Evolutionary conservation across 345 rosid genomes (phyloP).

Genomic region (Arabis alpina): DNA sequence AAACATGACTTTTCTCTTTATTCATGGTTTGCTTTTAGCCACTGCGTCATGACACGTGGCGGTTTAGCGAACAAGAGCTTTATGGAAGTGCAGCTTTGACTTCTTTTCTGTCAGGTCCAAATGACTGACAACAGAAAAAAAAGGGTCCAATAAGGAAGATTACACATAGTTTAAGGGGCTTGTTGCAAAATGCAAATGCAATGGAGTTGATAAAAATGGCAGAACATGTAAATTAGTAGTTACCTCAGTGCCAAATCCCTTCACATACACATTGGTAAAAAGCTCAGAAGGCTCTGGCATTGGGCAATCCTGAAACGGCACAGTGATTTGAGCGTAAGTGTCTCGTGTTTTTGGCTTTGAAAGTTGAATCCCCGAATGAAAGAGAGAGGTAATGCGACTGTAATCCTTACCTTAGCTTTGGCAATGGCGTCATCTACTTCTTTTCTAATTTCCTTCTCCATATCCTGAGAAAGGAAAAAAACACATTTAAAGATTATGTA

Average conservation of each 20-base stretch:
- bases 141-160: slow-evolving; percentile 8
- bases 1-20: slow-evolving; percentile 13
- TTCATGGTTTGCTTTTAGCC: slow-evolving; percentile 16
- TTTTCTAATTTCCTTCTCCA: slow-evolving; percentile 87
- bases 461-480: slow-evolving; percentile 58
- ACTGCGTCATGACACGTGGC: neutral
- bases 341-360: neutral
- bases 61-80: slow-evolving; percentile 29
- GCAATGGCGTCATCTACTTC: slow-evolving; percentile 94
- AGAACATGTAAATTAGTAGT: slow-evolving; percentile 15
- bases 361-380: neutral
- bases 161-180: neutral
- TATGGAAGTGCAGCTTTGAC: slow-evolving; percentile 71
- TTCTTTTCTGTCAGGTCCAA: slow-evolving; percentile 92
- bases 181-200: slow-evolving; percentile 5
- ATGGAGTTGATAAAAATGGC: neutral
- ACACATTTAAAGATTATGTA: neutral
- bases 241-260: slow-evolving; percentile 88
- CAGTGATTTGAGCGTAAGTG: neutral
- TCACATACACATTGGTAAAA: slow-evolving; percentile 74
- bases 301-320: slow-evolving; percentile 76
- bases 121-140: slow-evolving; percentile 53
- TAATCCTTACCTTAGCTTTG: slow-evolving; percentile 76
- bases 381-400: neutral
- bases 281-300: slow-evolving; percentile 94